These are phyloP conservation scores for Pseudonectria buxi DNA, from an alignment of 2,329 filamentous ascomycete species.

Conservation along the genomic window DNA sequence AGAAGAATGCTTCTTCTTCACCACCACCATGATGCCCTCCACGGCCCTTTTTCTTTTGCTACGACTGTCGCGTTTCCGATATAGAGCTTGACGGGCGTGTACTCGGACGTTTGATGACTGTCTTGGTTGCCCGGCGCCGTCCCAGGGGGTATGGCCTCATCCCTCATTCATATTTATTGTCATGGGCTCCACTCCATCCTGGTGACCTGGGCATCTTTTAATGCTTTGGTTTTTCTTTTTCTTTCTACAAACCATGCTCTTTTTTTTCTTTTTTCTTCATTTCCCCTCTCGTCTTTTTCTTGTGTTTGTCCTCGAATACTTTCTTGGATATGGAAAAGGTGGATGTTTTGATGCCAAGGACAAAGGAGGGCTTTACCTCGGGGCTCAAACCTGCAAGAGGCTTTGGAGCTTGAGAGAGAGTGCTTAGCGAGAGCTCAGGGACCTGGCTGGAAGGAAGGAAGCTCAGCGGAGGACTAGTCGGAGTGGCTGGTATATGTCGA, in stretches of 20 bases:
- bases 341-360: conserved; percentile 14
- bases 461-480: too few relatives aligned
- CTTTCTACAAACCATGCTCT: not conserved
- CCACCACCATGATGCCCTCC: too few relatives aligned
- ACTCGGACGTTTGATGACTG: conserved; percentile 12
- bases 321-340: conserved; percentile 15
- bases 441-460: not conserved
- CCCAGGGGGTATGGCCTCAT: conserved; percentile 21
- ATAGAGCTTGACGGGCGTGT: conserved; percentile 21
- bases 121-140: conserved; percentile 16
- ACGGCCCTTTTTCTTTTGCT: too few relatives aligned
- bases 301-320: conserved; percentile 10
- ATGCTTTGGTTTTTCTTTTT: conserved; percentile 12
- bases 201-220: conserved; percentile 21
- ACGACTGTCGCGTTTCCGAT: conserved; percentile 7
- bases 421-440: not conserved
- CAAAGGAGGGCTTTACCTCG: conserved; percentile 6
- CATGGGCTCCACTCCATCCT: conserved; percentile 23
- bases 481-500: conserved; percentile 14
- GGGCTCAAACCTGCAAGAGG: conserved; percentile 12
- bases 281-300: conserved; percentile 5
- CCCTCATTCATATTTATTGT: conserved; percentile 15
- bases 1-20: too few relatives aligned
- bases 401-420: conserved; percentile 1
- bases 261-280: conserved; percentile 5